A percentile compares a stretch with the other conserved stretches of the same genome.
phyloP scores from a whole-genome alignment of 345 rosid species.

The Xanthoceras sorbifolium region DNA sequence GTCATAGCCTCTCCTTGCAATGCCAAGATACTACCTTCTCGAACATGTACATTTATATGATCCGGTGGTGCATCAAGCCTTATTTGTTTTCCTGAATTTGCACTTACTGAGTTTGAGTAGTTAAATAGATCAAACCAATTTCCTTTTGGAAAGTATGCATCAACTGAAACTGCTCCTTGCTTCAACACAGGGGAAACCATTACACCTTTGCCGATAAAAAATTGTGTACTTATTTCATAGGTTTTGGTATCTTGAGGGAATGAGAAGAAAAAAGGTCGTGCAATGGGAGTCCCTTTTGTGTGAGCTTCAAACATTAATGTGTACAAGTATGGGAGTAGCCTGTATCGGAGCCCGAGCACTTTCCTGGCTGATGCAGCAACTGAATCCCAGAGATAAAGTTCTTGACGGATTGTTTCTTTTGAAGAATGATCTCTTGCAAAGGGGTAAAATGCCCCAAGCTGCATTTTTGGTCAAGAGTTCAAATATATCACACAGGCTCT shows the following conservation, averaged over 20 bases:
- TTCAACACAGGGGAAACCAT: background rate
- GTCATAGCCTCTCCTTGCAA: slow-evolving; percentile 9
- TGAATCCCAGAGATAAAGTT: background rate
- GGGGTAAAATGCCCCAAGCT: background rate
- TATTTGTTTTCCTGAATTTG: background rate
- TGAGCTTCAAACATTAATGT: slow-evolving; percentile 7
- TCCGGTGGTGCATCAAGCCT: background rate
- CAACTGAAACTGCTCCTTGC: background rate
- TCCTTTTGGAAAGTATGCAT: background rate
- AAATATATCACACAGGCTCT: background rate
- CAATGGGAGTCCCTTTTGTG: background rate
- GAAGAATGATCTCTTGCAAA: slow-evolving; percentile 1
- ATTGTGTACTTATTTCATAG: background rate
- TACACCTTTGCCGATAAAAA: background rate
- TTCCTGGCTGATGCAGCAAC: slow-evolving; percentile 5
- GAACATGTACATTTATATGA: slow-evolving; percentile 2
- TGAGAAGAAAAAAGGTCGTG: background rate
- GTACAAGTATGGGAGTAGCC: background rate
- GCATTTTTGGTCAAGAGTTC: background rate
- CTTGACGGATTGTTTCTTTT: background rate
- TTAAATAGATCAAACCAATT: slow-evolving; percentile 1
- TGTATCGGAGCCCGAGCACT: background rate
- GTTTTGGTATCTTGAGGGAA: background rate
- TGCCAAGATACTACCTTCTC: background rate
- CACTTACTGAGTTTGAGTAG: background rate